Conservation (phyloP, 2,329 filamentous ascomycete species). For the Epichloe coenophiala region DNA sequence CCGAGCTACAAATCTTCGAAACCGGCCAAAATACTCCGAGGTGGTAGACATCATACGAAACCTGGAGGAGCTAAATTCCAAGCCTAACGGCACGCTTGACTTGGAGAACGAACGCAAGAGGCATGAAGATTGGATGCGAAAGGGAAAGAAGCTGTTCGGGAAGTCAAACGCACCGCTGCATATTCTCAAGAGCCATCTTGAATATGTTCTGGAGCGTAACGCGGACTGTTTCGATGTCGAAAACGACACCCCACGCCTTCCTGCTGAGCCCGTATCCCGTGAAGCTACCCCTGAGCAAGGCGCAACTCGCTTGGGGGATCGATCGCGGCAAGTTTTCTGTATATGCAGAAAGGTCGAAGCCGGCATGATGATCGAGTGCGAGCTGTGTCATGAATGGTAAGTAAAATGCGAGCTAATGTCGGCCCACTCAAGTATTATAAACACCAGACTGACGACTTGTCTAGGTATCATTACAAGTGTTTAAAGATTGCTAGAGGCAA, state of each 20-base stretch:
- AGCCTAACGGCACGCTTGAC: conserved; percentile 80
- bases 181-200: conserved; percentile 88
- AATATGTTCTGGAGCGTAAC: conserved; percentile 83
- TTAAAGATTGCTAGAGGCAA: conserved; percentile 95
- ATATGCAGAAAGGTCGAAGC: conserved; percentile 89
- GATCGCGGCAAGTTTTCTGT: conserved; percentile 74
- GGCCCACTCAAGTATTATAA: not conserved
- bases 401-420: conserved; percentile 18
- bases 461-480: conserved; percentile 93
- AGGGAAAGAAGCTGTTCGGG: conserved; percentile 93
- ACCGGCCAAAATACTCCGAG: conserved; percentile 76
- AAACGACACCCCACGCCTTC: conserved; percentile 71
- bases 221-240: conserved; percentile 80
- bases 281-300: conserved; percentile 51
- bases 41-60: conserved; percentile 83
- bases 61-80: conserved; percentile 80
- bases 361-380: conserved; percentile 99
- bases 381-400: conserved; percentile 94
- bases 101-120: conserved; percentile 88
- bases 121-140: conserved; percentile 98
- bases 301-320: conserved; percentile 45
- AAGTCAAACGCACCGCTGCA: conserved; percentile 96
- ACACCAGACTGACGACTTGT: not conserved
- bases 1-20: conserved; percentile 58
- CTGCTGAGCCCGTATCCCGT: conserved; percentile 82